These are phyloP conservation scores for Lunasporangiospora selenospora DNA, from an alignment of 192 early-diverging fungal genomes.

Conservation along the genomic window DNA sequence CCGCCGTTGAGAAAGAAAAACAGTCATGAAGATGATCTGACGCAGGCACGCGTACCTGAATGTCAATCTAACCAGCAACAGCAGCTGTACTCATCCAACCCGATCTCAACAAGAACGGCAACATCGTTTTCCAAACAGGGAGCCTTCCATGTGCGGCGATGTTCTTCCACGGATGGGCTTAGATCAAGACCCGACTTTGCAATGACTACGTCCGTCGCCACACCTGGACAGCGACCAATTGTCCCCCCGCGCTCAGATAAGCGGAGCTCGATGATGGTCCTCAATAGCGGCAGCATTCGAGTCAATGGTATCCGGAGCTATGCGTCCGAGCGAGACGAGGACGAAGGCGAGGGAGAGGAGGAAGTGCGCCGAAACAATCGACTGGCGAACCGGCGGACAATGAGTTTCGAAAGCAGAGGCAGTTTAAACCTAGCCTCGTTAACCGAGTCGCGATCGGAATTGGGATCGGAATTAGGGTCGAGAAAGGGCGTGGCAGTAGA, in stretches of 20 bases:
- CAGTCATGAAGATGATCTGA: slow-evolving; percentile 22
- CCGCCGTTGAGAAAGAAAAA: slow-evolving; percentile 29
- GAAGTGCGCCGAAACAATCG: too few relatives aligned
- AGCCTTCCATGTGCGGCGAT: slow-evolving; percentile 29
- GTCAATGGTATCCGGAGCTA: neutral
- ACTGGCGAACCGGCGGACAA: slow-evolving; percentile 21
- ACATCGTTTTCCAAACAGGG: too few relatives aligned
- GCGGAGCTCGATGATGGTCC: slow-evolving; percentile 24
- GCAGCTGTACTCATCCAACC: too few relatives aligned
- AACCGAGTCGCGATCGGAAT: too few relatives aligned
- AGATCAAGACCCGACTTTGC: neutral
- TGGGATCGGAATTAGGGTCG: too few relatives aligned
- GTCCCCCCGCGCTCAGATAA: slow-evolving; percentile 30
- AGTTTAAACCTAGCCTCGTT: neutral
- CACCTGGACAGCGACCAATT: slow-evolving; percentile 2
- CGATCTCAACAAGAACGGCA: too few relatives aligned
- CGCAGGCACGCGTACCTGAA: slow-evolving; percentile 15
- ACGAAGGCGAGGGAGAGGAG: slow-evolving; percentile 4
- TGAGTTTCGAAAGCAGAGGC: slow-evolving; percentile 33
- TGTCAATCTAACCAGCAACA: slow-evolving; percentile 38
- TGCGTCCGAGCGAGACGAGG: neutral
- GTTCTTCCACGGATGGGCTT: slow-evolving; percentile 36
- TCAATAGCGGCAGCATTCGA: neutral
- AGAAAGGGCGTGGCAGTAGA: too few relatives aligned
- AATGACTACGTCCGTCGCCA: too few relatives aligned